Base-by-base conservation (phyloP, 202 grass and related monocot genomes). In the Panicum virgatum region DNA sequence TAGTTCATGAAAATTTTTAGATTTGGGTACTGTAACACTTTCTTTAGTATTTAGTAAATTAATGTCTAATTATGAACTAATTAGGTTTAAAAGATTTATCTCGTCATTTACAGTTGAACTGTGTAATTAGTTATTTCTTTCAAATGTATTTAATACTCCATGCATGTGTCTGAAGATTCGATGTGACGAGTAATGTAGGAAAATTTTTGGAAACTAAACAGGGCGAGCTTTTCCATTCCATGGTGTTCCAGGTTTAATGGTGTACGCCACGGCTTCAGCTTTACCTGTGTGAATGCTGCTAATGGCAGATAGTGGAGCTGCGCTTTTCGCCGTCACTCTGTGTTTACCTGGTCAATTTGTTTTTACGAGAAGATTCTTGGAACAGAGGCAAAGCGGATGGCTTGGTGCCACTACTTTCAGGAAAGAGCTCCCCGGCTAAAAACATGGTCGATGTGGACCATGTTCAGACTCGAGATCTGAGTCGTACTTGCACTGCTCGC, bases 301-400 rank as follows among this genome's bases (percentile, higher is more conserved):
- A n/a, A n/a, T n/a, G 54, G 51, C 48, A 12, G 50, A 71, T 77
- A 3, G 23, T 54, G 37, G 62, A 57, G 25, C 56, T 20, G 27
- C 72, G 26, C 64, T 71, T 85, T 65, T 65, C 29, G 77, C 64
- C 43, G 27, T 5, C 75, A 60, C 59, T 53, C 52, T 47, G 64
- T 82, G n/a, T 89, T 85, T 85, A 89, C 87, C 64, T 58, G 57
- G 72, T 78, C 87, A n/a, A 72, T 51, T n/a, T 73, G 12, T 6
- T 59, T 52, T 59, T 70, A 30, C 67, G 67, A 70, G 43, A 81
- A 81, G 77, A 81, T 76, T 81, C 84, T 32, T 68, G 43, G 42
- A 61, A 34, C 61, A 37, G 50, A 26, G 13, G 12, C 26, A 29
- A 60, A 57, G 68, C 32, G 61, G 12, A 18, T 7, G 6, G 39